A percentile compares a stretch with the other conserved stretches of the same genome.
phyloP scores from a whole-genome alignment of 148 eudicot species.

The Cornus kousa region DNA sequence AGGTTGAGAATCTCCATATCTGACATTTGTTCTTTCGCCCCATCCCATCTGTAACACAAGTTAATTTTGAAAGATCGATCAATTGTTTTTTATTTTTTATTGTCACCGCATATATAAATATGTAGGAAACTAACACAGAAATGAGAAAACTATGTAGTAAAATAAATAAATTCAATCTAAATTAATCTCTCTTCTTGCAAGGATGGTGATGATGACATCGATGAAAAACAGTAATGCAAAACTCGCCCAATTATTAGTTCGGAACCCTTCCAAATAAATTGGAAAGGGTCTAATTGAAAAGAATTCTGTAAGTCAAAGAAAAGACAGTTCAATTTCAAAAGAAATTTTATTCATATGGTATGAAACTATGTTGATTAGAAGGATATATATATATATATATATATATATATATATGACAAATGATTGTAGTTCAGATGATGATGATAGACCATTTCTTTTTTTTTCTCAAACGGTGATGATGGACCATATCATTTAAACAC shows the following conservation, averaged over 20 bases:
- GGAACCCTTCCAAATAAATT: constrained; percentile 8
- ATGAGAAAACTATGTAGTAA: background rate
- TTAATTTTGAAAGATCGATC: background rate
- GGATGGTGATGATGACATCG: too few relatives aligned
- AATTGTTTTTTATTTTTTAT: background rate
- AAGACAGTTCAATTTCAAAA: background rate
- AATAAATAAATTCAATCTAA: background rate
- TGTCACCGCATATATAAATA: background rate
- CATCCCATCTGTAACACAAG: constrained; percentile 37
- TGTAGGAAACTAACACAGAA: background rate
- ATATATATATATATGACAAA: too few relatives aligned
- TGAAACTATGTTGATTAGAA: too few relatives aligned
- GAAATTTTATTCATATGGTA: background rate
- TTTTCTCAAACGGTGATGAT: too few relatives aligned
- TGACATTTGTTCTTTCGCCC: constrained; percentile 31
- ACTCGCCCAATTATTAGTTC: background rate
- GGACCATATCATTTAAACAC: too few relatives aligned
- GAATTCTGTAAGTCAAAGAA: background rate
- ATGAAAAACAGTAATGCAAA: background rate
- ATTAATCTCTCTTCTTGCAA: background rate
- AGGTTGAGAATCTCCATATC: constrained; percentile 42
- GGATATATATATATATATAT: too few relatives aligned
- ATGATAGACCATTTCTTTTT: too few relatives aligned
- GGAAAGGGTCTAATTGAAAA: background rate
- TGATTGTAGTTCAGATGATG: too few relatives aligned